These are phyloP conservation scores for Sophora flavescens DNA, from an alignment of 306 rosid genomes.

Conservation along the genomic window DNA sequence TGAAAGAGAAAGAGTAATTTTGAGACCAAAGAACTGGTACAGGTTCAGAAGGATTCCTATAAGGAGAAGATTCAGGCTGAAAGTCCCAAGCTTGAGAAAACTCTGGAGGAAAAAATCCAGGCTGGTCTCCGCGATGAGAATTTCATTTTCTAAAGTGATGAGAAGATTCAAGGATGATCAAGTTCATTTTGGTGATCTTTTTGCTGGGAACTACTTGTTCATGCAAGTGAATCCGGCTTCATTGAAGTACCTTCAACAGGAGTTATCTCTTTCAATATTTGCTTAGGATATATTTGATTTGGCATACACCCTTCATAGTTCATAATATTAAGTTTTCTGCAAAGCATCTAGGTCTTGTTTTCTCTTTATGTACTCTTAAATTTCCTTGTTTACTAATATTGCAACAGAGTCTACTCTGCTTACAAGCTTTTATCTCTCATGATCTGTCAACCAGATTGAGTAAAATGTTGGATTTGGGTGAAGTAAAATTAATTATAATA, in stretches of 20 bases:
- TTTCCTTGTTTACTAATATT: not conserved
- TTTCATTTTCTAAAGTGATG: conserved; percentile 53
- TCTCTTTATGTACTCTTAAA: not conserved
- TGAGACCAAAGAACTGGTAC: conserved; percentile 57
- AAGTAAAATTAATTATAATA: not conserved
- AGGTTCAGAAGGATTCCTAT: conserved; percentile 53
- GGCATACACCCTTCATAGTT: not conserved
- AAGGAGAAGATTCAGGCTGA: conserved; percentile 67
- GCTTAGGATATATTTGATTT: conserved; percentile 30
- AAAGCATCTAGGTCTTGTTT: not conserved
- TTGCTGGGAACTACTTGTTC: conserved; percentile 86
- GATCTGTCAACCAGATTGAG: not conserved
- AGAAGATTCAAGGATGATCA: conserved; percentile 70
- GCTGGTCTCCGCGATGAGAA: conserved; percentile 54
- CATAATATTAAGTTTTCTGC: conserved; percentile 4
- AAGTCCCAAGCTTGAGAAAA: conserved; percentile 68
- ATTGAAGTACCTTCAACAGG: conserved; percentile 50
- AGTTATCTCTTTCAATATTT: conserved; percentile 46
- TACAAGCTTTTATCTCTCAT: not conserved
- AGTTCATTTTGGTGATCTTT: conserved; percentile 76
- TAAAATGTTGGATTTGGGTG: not conserved
- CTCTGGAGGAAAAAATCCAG: conserved; percentile 63
- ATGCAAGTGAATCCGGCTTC: conserved; percentile 72
- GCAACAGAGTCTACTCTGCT: not conserved
- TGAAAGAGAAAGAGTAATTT: conserved; percentile 34